phyloP scores from a whole-genome alignment of 2,329 filamentous ascomycete genomes.

The Pyrenophora graminea region DNA sequence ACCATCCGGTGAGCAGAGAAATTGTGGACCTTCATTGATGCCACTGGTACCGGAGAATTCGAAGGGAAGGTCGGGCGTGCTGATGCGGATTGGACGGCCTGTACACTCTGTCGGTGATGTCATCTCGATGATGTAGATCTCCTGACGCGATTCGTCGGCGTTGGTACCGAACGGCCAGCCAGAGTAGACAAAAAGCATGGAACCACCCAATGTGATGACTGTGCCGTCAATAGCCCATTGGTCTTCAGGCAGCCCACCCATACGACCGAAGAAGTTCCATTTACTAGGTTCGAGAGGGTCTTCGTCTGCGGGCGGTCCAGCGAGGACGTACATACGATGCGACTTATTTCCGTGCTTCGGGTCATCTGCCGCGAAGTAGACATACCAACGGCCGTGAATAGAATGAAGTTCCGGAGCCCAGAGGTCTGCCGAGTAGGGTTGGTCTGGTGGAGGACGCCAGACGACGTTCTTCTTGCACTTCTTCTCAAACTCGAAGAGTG shows the following conservation, averaged over 20 bases:
- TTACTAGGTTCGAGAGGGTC: slow-evolving; percentile 35
- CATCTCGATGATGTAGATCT: slow-evolving; percentile 52
- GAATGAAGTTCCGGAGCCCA: slow-evolving; percentile 63
- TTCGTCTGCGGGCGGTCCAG: slow-evolving; percentile 44
- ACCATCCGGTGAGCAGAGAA: slow-evolving; percentile 41
- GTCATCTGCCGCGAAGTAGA: slow-evolving; percentile 55
- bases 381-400: slow-evolving; percentile 58
- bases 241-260: slow-evolving; percentile 47
- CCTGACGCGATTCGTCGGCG: slow-evolving; percentile 47
- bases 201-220: slow-evolving; percentile 46
- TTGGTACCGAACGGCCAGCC: slow-evolving; percentile 50
- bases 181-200: slow-evolving; percentile 52
- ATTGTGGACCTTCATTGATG: slow-evolving; percentile 54
- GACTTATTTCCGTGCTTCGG: slow-evolving; percentile 50
- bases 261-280: slow-evolving; percentile 51
- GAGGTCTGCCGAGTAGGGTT: slow-evolving; percentile 51
- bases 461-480: slow-evolving; percentile 46
- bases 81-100: slow-evolving; percentile 47
- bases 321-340: slow-evolving; percentile 54
- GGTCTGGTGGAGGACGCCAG: slow-evolving; percentile 51
- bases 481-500: slow-evolving; percentile 48
- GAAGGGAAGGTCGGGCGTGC: slow-evolving; percentile 47
- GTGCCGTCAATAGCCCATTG: slow-evolving; percentile 57
- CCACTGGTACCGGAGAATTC: slow-evolving; percentile 48
- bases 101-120: slow-evolving; percentile 42